phyloP scores from a whole-genome alignment of 2,329 filamentous ascomycete species.

The Ceratocystiopsis sp. region DNA sequence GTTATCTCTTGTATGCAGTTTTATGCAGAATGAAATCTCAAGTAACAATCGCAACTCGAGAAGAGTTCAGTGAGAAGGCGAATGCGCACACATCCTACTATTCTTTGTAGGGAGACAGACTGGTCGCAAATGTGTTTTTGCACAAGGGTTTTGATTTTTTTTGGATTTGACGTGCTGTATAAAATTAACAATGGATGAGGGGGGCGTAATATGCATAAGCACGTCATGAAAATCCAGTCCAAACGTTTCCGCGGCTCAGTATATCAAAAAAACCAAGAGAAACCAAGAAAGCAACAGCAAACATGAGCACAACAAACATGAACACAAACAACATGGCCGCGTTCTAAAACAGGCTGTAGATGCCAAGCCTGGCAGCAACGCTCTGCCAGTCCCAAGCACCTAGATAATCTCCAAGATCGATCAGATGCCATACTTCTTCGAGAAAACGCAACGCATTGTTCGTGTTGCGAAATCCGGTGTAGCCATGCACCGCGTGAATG shows the following conservation, averaged over 20 bases:
- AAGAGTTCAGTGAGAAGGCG: too few species aligned
- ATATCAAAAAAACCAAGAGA: background rate
- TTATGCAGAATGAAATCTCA: too few species aligned
- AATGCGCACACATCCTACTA: too few species aligned
- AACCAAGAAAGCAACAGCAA: background rate
- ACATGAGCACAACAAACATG: background rate
- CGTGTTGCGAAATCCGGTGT: conserved; percentile 42
- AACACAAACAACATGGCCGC: background rate
- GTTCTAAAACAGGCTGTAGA: conserved; percentile 34
- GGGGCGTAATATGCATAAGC: too few species aligned
- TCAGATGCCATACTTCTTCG: conserved; percentile 41
- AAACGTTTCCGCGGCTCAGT: background rate
- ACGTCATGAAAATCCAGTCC: too few species aligned
- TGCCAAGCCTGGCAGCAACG: conserved; percentile 32
- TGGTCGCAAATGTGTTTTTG: too few species aligned
- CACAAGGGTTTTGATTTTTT: too few species aligned
- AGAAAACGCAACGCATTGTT: conserved; percentile 36
- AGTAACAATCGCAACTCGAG: too few species aligned
- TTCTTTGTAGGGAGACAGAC: too few species aligned
- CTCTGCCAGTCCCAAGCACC: conserved; percentile 49
- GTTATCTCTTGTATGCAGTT: background rate
- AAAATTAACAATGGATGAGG: too few species aligned
- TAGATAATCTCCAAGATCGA: conserved; percentile 39
- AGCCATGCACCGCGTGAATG: conserved; percentile 33
- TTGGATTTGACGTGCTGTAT: too few species aligned